Evolutionary conservation across 2,329 filamentous ascomycete species (phyloP), one percentile per base, ranked within the genome.

Genomic region (Furcasterigmium sp.): DNA sequence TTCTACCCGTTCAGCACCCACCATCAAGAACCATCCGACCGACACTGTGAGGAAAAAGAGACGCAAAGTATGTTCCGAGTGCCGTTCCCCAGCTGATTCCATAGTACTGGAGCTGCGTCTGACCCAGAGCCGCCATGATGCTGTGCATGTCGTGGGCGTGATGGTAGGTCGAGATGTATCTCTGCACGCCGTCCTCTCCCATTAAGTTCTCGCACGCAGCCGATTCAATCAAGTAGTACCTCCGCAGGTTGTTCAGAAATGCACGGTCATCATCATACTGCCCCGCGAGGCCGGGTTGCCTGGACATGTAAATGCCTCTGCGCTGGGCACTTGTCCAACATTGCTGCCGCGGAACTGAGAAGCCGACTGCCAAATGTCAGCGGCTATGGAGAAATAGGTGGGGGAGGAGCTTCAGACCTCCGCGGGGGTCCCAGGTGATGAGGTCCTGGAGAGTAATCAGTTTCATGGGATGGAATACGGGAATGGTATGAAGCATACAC

Each of bases 111-210:
- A 74, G 56, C 55, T 63, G 67, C 3, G 60, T 53, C 40, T 68
- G 51, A 2, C 69, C 70, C 13, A 63, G 60, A 48, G 65, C 57
- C 20, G 64, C 44, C n/a, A 72, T 52, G 11, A 74, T 67, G 49
- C 67, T 69, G 0, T 73, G 60, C 65, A 74, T 63, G 45, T 74
- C 71, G 15, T 69, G 57, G 0, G 68, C 70, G 34, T 68, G 65
- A 8, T 64, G 70, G 1, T 64, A 59, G 6, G 69, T 73, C 44
- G 68, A 62, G 13, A 68, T 55, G 49, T 73, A 65, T 5, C 44
- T 46, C 37, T 73, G 51, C 17, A 73, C 56, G 4, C 56, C 56
- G 0, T 59, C 63, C 5, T 49, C 47, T 6, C 58, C 55, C 56
- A 65, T 60, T 11, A 60, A 56, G 13, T 39, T 32, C 47, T 72